Base-by-base conservation (phyloP, 1,139 yeast genomes). In the Diutina ranongensis region DNA sequence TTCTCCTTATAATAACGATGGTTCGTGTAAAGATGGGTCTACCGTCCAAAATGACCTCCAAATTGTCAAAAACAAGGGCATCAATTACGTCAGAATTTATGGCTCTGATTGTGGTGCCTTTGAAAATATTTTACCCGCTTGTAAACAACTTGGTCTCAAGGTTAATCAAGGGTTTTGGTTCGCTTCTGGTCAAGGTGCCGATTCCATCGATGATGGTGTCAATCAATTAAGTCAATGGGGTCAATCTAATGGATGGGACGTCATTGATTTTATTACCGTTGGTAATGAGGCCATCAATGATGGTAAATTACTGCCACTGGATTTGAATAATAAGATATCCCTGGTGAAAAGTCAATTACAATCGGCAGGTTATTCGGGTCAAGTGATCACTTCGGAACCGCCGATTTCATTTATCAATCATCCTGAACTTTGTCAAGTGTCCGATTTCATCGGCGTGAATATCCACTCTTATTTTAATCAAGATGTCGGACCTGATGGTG, bases 141-240 rank as follows among this genome's bases (percentile, higher is more conserved):
- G 83, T 50, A 56, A 59, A n/a, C 49, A 62, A 12, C 64, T 83
- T 45, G 95, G 95, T 2, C 61, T 88, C 46, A 76, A 66, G 44
- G 78, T 88, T 46, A 83, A 84, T 61, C 96, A 86, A 68, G 96
- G 97, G 40, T 74, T 88, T 63, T 88, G 94, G 92, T 80, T 88
- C 54, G 52, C 64, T 16, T 60, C 65, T 33, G 54, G 65, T 31
- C 67, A 57, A 15, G 95, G 95, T 52, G 79, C 72, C 35, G 76
- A 78, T 54, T 79, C 89, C 3, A 76, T 86, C 51, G 88, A 85
- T 59, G 62, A 55, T 46, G 71, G 77, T 46, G 78, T 86, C 35
- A 49, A 60, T 22, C 76, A 67, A 31, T 57, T 88, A 45, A 73
- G 86, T 47, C 64, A 65, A 45, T 72, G 74, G 58, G 73, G 74